These are phyloP conservation scores for Mucor saturninus DNA, from an alignment of 371 early-diverging fungal genomes.

Conservation along the genomic window DNA sequence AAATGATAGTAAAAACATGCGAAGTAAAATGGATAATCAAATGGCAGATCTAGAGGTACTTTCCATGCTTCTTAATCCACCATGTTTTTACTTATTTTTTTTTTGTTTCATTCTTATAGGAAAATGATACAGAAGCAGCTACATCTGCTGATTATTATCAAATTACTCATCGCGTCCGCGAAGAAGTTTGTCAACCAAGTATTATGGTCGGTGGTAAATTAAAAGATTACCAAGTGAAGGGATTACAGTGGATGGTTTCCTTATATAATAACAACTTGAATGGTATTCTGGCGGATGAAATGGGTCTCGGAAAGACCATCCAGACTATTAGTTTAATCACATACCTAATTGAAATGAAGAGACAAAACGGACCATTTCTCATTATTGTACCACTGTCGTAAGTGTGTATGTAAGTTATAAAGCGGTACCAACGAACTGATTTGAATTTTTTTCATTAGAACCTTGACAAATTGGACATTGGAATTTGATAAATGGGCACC, in stretches of 20 bases:
- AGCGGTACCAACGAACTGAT: not conserved
- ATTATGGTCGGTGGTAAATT: constrained; percentile 91
- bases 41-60: constrained; percentile 63
- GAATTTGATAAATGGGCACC: constrained; percentile 99
- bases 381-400: constrained; percentile 94
- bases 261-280: constrained; percentile 95
- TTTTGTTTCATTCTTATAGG: not conserved
- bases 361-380: constrained; percentile 91
- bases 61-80: not conserved
- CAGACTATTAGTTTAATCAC: constrained; percentile 98
- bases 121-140: constrained; percentile 30
- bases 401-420: constrained; percentile 30
- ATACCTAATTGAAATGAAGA: constrained; percentile 90
- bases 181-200: constrained; percentile 80
- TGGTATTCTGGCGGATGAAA: constrained; percentile 99
- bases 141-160: constrained; percentile 83
- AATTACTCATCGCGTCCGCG: constrained; percentile 86
- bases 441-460: constrained; percentile 38
- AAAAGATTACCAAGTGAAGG: constrained; percentile 98
- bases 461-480: constrained; percentile 95
- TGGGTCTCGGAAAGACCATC: constrained; percentile 97
- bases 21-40: constrained; percentile 12
- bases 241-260: constrained; percentile 98
- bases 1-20: constrained; percentile 52
- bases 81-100: not conserved